A percentile compares a stretch with the other conserved stretches of the same genome.
Evolutionary conservation across 2,329 filamentous ascomycete species (phyloP).

Genomic region (Diaporthe sp.): DNA sequence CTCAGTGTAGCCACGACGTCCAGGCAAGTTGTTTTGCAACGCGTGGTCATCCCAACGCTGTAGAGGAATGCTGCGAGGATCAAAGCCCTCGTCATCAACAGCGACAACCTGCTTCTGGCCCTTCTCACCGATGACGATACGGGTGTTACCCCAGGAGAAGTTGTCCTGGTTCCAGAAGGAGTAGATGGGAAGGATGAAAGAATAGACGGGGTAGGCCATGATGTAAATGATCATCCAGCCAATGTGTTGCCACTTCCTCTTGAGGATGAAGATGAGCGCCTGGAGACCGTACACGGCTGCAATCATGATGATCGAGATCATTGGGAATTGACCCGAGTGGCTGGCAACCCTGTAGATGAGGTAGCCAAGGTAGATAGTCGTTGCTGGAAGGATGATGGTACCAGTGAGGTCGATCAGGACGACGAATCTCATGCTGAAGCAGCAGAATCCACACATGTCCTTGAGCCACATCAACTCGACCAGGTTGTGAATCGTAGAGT

Average conservation of each 20-base stretch:
- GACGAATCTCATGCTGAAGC: slow-evolving; percentile 97
- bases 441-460: slow-evolving; percentile 98
- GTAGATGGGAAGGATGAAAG: slow-evolving; percentile 90
- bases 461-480: slow-evolving; percentile 90
- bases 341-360: slow-evolving; percentile 85
- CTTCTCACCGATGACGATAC: slow-evolving; percentile 95
- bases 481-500: slow-evolving; percentile 97
- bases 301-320: slow-evolving; percentile 90
- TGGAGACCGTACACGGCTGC: slow-evolving; percentile 95
- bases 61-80: slow-evolving; percentile 91
- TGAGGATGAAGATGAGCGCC: slow-evolving; percentile 94
- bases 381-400: slow-evolving; percentile 91
- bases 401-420: slow-evolving; percentile 95
- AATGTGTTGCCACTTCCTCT: slow-evolving; percentile 97
- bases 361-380: slow-evolving; percentile 87
- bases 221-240: slow-evolving; percentile 99
- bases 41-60: slow-evolving; percentile 99
- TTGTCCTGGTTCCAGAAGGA: slow-evolving; percentile 99
- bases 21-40: slow-evolving; percentile 85
- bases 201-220: slow-evolving; percentile 94
- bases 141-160: slow-evolving; percentile 98
- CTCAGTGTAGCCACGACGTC: slow-evolving; percentile 81
- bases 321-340: slow-evolving; percentile 79
- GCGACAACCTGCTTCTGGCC: slow-evolving; percentile 92
- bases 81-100: slow-evolving; percentile 85